Evolutionary conservation across 768 basidiomycete genomes (phyloP).

Genomic region (Russula compacta): DNA sequence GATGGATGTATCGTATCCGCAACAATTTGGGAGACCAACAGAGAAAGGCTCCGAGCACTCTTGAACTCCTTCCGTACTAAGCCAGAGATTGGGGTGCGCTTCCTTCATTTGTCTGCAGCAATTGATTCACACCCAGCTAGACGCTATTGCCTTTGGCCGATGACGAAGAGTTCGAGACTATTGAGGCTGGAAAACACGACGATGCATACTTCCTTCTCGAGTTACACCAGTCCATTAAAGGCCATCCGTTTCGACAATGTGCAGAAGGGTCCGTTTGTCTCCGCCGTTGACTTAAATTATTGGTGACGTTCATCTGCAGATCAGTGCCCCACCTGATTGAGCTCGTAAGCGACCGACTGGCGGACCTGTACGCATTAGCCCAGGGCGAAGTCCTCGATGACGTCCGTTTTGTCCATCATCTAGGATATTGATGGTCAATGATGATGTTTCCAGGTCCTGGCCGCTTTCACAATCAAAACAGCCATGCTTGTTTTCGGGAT

Average conservation of each 20-base stretch:
- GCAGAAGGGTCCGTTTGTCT: slow-evolving; percentile 8
- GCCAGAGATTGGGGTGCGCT: slow-evolving; percentile 5
- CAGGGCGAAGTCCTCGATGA: slow-evolving; percentile 13
- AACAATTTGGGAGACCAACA: slow-evolving; percentile 6
- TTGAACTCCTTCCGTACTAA: background rate
- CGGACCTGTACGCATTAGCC: slow-evolving; percentile 11
- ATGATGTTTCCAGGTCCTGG: background rate
- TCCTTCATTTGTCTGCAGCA: background rate
- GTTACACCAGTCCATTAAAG: slow-evolving; percentile 10
- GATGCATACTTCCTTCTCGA: slow-evolving; percentile 14
- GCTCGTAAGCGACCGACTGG: slow-evolving; percentile 10
- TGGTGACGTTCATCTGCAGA: background rate
- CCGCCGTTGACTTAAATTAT: background rate
- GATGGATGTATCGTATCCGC: slow-evolving; percentile 7
- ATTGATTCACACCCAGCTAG: background rate
- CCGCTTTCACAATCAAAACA: slow-evolving; percentile 7
- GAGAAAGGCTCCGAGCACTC: background rate
- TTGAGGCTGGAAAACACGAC: slow-evolving; percentile 13
- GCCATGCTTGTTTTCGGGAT: slow-evolving; percentile 15
- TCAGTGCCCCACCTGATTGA: slow-evolving; percentile 9
- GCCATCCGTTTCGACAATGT: slow-evolving; percentile 5
- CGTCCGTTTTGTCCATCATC: slow-evolving; percentile 2
- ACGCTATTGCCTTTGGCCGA: background rate
- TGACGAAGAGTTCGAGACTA: slow-evolving; percentile 1
- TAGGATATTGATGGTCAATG: background rate